Percentiles rank a stretch among this genome's conserved stretches.
Evolutionary conservation across 2,329 filamentous ascomycete species (phyloP).

Genomic region (Furcasterigmium sp.): DNA sequence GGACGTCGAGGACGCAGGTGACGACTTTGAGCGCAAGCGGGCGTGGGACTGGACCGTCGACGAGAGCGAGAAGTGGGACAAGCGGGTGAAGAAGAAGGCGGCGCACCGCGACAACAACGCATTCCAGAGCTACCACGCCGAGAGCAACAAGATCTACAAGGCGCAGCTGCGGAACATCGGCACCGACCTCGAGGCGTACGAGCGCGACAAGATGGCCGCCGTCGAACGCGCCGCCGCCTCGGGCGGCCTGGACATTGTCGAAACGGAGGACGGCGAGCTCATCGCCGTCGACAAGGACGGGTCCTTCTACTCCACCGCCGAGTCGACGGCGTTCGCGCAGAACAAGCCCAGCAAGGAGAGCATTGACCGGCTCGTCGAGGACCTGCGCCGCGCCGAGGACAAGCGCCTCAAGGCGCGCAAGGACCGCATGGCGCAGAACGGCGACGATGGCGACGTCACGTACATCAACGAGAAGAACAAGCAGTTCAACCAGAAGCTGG

Average conservation of each 20-base stretch:
- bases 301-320: conserved; percentile 82
- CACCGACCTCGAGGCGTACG: conserved; percentile 78
- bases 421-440: conserved; percentile 70
- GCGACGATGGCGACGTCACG: conserved; percentile 86
- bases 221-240: conserved; percentile 79
- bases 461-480: conserved; percentile 99
- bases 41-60: conserved; percentile 99
- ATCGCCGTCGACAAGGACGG: conserved; percentile 91
- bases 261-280: conserved; percentile 91
- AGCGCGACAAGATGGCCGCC: conserved; percentile 76
- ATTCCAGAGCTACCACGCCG: conserved; percentile 83
- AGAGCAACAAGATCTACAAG: conserved; percentile 91
- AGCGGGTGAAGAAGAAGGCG: conserved; percentile 79
- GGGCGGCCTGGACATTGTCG: conserved; percentile 86
- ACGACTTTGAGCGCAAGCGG: conserved; percentile 94
- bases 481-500: conserved; percentile 97
- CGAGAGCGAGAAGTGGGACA: conserved; percentile 91
- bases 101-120: conserved; percentile 77
- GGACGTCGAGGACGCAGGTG: conserved; percentile 76
- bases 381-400: conserved; percentile 86
- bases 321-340: conserved; percentile 74
- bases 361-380: conserved; percentile 80
- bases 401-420: conserved; percentile 78
- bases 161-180: conserved; percentile 74
- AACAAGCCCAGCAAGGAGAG: conserved; percentile 85